Evolutionary conservation across 2,329 filamentous ascomycete genomes (phyloP).

Genomic region (Fusarium abutilonis): DNA sequence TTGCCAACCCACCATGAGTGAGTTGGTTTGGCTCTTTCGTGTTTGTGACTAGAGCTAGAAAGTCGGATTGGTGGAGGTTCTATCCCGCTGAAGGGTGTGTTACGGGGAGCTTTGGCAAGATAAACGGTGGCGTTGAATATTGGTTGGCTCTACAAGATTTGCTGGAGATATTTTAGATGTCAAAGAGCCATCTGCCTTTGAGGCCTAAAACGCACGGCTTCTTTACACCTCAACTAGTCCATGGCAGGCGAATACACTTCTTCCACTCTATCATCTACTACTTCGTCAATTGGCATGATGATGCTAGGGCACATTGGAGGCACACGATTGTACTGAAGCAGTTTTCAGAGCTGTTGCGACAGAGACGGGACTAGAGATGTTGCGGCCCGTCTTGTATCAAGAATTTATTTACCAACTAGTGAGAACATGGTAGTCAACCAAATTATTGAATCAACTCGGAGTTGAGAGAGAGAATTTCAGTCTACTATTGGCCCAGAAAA

Average conservation of each 20-base stretch:
- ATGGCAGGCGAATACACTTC: conserved; percentile 13
- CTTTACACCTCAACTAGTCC: conserved; percentile 33
- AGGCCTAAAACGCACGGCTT: conserved; percentile 29
- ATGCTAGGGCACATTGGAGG: conserved; percentile 27
- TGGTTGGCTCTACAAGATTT: conserved; percentile 37
- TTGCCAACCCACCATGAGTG: conserved; percentile 16
- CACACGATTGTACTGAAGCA: conserved; percentile 21
- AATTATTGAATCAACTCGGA: no score
- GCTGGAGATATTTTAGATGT: conserved; percentile 28
- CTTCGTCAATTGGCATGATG: conserved; percentile 33
- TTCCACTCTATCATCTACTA: conserved; percentile 43
- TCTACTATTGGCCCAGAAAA: not conserved
- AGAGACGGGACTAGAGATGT: conserved; percentile 7
- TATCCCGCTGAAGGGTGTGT: conserved; percentile 21
- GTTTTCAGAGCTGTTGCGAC: conserved; percentile 8
- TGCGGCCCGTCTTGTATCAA: not conserved
- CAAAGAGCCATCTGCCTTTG: conserved; percentile 1
- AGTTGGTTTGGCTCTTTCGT: conserved; percentile 30
- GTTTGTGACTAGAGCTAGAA: conserved; percentile 24
- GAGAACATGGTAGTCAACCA: no score
- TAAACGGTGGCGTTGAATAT: conserved; percentile 1
- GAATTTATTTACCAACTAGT: no score
- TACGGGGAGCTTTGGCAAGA: conserved; percentile 1
- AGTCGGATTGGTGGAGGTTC: conserved; percentile 22
- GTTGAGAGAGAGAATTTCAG: not conserved